Base-by-base conservation (phyloP, 495 filamentous ascomycete species). In the Cairneyella variabilis region DNA sequence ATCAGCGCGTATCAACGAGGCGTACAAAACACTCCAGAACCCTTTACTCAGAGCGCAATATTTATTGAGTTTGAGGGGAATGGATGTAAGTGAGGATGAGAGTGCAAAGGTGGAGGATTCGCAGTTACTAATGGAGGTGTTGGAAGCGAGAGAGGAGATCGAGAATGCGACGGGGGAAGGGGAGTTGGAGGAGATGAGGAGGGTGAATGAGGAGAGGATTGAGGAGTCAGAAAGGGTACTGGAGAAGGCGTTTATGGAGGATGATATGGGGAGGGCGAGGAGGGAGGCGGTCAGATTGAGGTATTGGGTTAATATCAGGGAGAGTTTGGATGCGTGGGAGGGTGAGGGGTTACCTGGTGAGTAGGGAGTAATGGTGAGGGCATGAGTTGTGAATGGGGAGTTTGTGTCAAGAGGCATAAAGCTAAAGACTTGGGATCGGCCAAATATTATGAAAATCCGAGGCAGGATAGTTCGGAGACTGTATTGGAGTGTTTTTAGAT, bases 251-350 rank as follows among this genome's bases (percentile, higher is more conserved):
- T 91, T 97, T 68, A 71, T 63, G 64, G 46, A 37, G 6, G 87
- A 84, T 34, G 84, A 95, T 71, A 60, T 86, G 42, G 76, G 81
- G 59, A 66, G 26, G 16, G 93, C 90, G 27, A 82, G 75, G 71
- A 63, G 49, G 52, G 89, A 92, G 77, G 81, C 81, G 38, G 82
- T 95, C 6, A 71, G 77, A 67, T 71, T 97, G 76, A 75, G 90
- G 69, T 98, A 96, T 74, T 97, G 93, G 93, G 75, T 84, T 62
- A 93, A 90, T 76, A 82, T 98, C 44, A 77, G 79, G 43, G 86
- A 95, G 72, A 86, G 84, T 21, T 66, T 97, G 62, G 71, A 83
- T 66, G 78, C 79, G 60, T 96, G 92, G 93, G 91, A 89, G 77
- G 82, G 76, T 68, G 90, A 89, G 17, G 86, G 82, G 66, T 72